phyloP scores from a whole-genome alignment of 306 rosid genomes.

The Citrullus mucosospermus region DNA sequence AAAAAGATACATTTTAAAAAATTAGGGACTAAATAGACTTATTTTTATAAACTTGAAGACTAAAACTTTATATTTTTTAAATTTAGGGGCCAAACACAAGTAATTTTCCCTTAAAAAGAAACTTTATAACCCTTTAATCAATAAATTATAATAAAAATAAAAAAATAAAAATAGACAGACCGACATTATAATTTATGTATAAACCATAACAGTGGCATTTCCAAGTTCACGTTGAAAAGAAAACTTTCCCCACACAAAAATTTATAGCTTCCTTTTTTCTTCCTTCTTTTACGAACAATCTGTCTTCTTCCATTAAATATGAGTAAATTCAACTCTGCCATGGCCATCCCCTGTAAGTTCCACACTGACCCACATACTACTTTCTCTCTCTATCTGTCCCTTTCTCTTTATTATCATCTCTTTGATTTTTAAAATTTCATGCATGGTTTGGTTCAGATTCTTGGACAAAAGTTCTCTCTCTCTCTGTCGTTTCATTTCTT shows the following conservation, averaged over 20 bases:
- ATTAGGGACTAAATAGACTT: too few relatives aligned
- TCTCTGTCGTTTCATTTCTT: not conserved
- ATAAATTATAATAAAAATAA: too few relatives aligned
- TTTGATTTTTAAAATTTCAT: not conserved
- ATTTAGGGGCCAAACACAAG: too few relatives aligned
- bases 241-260: not conserved
- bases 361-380: not conserved
- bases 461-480: not conserved
- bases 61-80: too few relatives aligned
- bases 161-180: too few relatives aligned
- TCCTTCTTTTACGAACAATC: not conserved
- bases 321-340: not conserved
- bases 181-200: too few relatives aligned
- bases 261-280: too few relatives aligned
- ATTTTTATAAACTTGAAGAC: too few relatives aligned
- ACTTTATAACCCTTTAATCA: too few relatives aligned
- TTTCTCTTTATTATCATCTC: not conserved
- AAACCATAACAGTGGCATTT: too few relatives aligned
- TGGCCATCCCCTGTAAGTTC: not conserved
- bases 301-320: not conserved
- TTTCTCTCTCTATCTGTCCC: not conserved
- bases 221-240: not conserved
- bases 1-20: too few relatives aligned
- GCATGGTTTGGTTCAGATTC: slow-evolving; percentile 9
- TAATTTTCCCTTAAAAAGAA: too few relatives aligned